A percentile compares a stretch with the other conserved stretches of the same genome.
These are phyloP conservation scores for Penicillium silybi DNA, from an alignment of 495 filamentous ascomycete species.

Conservation along the genomic window DNA sequence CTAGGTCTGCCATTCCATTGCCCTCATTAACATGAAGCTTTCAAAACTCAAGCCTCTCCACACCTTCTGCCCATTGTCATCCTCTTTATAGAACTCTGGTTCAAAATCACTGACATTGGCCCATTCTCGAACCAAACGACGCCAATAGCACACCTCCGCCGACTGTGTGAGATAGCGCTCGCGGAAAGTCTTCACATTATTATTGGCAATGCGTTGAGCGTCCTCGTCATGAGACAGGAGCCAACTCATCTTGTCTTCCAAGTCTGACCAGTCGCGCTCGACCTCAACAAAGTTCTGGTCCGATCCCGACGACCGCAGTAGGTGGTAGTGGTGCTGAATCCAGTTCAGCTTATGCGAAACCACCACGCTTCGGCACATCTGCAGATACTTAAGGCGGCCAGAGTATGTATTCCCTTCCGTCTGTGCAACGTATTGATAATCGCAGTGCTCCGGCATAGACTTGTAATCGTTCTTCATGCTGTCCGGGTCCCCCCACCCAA, in stretches of 20 bases:
- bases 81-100: slow-evolving; percentile 19
- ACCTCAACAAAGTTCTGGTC: slow-evolving; percentile 50
- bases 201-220: slow-evolving; percentile 43
- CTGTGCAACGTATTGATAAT: slow-evolving; percentile 34
- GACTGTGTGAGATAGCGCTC: slow-evolving; percentile 48
- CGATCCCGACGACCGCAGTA: slow-evolving; percentile 27
- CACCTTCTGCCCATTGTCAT: slow-evolving; percentile 10
- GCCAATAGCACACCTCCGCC: slow-evolving; percentile 47
- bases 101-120: slow-evolving; percentile 22
- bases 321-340: slow-evolving; percentile 14
- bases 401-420: slow-evolving; percentile 44
- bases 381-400: slow-evolving; percentile 44
- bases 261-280: slow-evolving; percentile 41
- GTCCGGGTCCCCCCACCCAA: slow-evolving; percentile 27
- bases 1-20: slow-evolving; percentile 15
- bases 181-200: slow-evolving; percentile 37
- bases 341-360: slow-evolving; percentile 24
- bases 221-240: slow-evolving; percentile 31
- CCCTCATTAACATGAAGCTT: slow-evolving; percentile 12
- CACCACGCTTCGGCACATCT: slow-evolving; percentile 45
- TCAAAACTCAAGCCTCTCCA: slow-evolving; percentile 19
- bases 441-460: slow-evolving; percentile 27
- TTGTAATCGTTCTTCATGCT: slow-evolving; percentile 7
- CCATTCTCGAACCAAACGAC: slow-evolving; percentile 32
- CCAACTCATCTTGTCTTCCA: slow-evolving; percentile 36